phyloP scores from a whole-genome alignment of 164 flowering plant species.

The Aristolochia fimbriata region DNA sequence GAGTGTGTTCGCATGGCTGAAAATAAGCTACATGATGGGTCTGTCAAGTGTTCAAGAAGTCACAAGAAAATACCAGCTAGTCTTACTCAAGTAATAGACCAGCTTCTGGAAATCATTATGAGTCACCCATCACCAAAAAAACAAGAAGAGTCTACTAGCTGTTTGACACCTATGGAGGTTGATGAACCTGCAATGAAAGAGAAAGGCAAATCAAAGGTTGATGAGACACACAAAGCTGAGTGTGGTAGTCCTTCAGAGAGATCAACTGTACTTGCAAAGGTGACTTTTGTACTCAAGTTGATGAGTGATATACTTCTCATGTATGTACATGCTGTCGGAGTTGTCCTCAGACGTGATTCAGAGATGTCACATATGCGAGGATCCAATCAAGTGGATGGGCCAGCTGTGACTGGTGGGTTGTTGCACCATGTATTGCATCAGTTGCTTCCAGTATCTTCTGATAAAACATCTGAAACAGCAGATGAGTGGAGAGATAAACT shows the following conservation, averaged over 20 bases:
- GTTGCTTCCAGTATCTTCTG: slow-evolving; percentile 47
- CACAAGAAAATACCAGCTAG: slow-evolving; percentile 72
- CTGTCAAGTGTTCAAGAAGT: slow-evolving; percentile 52
- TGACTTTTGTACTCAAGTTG: slow-evolving; percentile 79
- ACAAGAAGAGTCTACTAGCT: slow-evolving; percentile 26
- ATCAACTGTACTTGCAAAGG: slow-evolving; percentile 72
- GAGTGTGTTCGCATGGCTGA: slow-evolving; percentile 60
- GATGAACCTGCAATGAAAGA: slow-evolving; percentile 57
- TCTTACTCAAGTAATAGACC: slow-evolving; percentile 76
- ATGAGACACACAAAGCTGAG: slow-evolving; percentile 37
- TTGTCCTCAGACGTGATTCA: slow-evolving; percentile 61
- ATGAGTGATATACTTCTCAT: slow-evolving; percentile 81
- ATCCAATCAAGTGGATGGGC: slow-evolving; percentile 34
- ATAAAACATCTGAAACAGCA: slow-evolving; percentile 39
- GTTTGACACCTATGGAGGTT: slow-evolving; percentile 52
- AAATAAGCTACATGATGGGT: slow-evolving; percentile 54
- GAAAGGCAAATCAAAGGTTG: slow-evolving; percentile 86
- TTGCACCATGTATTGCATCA: slow-evolving; percentile 66
- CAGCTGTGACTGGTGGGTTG: slow-evolving; percentile 52
- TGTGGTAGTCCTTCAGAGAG: slow-evolving; percentile 37
- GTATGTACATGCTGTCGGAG: slow-evolving; percentile 73
- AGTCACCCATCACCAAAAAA: slow-evolving; percentile 31
- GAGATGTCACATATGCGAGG: slow-evolving; percentile 54
- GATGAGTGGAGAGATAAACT: slow-evolving; percentile 80
- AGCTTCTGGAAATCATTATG: slow-evolving; percentile 68